A percentile compares a stretch with the other conserved stretches of the same genome.
phyloP scores from a whole-genome alignment of 2,329 filamentous ascomycete species.

The Colletotrichum sidae region DNA sequence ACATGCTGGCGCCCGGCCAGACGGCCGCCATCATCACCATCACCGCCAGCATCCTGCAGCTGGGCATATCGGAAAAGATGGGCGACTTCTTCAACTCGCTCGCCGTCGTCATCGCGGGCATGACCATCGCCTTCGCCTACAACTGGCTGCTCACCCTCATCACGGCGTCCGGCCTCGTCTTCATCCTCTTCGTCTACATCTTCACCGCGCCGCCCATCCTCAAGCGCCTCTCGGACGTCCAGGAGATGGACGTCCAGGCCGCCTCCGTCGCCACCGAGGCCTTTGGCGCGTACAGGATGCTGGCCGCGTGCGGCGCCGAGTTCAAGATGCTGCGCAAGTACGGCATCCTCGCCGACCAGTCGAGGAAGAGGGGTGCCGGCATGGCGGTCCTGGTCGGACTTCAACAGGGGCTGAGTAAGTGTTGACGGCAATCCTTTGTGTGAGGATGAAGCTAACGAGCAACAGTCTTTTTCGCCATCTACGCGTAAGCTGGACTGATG shows the following conservation, averaged over 20 bases:
- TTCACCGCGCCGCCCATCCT: slow-evolving; percentile 48
- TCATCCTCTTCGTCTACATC: slow-evolving; percentile 49
- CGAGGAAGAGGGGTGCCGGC: slow-evolving; percentile 45
- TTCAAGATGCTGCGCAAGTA: slow-evolving; percentile 50
- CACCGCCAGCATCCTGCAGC: slow-evolving; percentile 63
- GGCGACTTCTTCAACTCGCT: slow-evolving; percentile 54
- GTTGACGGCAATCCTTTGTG: slow-evolving; percentile 2
- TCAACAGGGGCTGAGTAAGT: slow-evolving; percentile 43
- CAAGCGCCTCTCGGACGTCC: slow-evolving; percentile 46
- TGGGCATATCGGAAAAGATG: slow-evolving; percentile 65
- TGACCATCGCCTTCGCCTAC: slow-evolving; percentile 63
- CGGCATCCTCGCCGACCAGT: slow-evolving; percentile 48
- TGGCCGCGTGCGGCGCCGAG: slow-evolving; percentile 56
- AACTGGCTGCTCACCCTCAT: slow-evolving; percentile 65
- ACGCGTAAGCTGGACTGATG: slow-evolving; percentile 32
- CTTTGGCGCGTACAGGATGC: slow-evolving; percentile 55
- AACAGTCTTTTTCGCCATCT: slow-evolving; percentile 38
- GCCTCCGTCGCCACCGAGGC: slow-evolving; percentile 53
- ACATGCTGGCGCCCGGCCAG: slow-evolving; percentile 60
- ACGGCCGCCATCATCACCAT: slow-evolving; percentile 65
- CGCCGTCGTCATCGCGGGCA: slow-evolving; percentile 55
- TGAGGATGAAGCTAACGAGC: slow-evolving; percentile 4
- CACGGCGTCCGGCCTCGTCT: slow-evolving; percentile 57
- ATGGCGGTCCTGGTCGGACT: slow-evolving; percentile 41
- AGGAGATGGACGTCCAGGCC: slow-evolving; percentile 51